Conservation (phyloP, 139 green algal species). For the Chlamydomonas incerta region DNA sequence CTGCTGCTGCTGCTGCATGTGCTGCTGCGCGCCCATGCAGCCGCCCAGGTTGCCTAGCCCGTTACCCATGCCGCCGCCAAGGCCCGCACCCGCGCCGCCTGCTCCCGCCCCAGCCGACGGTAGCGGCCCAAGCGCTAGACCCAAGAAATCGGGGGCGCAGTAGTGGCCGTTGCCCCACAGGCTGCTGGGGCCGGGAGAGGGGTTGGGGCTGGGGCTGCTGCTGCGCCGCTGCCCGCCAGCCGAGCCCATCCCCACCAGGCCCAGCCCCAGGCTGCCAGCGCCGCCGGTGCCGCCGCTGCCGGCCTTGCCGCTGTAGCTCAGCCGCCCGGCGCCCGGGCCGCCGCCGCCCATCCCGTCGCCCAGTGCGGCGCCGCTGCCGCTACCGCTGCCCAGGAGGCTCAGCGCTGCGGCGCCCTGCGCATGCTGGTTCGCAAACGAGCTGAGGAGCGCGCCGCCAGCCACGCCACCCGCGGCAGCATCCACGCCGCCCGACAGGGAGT, state of each 20-base stretch:
- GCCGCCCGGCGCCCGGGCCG: neutral
- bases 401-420: neutral
- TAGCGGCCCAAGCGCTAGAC: neutral
- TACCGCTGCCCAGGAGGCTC: neutral
- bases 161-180: constrained; percentile 36
- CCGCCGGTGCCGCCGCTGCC: neutral
- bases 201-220: neutral
- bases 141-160: constrained; percentile 38
- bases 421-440: neutral
- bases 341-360: neutral
- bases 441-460: no score
- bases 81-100: no score
- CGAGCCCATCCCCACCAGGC: no score
- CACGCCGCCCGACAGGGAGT: neutral
- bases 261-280: neutral
- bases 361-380: neutral
- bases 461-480: neutral
- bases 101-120: no score
- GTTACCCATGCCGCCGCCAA: no score
- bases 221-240: no score
- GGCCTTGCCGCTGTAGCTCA: neutral
- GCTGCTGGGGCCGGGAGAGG: neutral
- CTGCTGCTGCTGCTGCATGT: constrained; percentile 20
- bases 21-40: neutral
- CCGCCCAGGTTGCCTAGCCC: no score